Evolutionary conservation across 2,329 filamentous ascomycete species (phyloP).

Genomic region (Ophiostoma pallidulum): DNA sequence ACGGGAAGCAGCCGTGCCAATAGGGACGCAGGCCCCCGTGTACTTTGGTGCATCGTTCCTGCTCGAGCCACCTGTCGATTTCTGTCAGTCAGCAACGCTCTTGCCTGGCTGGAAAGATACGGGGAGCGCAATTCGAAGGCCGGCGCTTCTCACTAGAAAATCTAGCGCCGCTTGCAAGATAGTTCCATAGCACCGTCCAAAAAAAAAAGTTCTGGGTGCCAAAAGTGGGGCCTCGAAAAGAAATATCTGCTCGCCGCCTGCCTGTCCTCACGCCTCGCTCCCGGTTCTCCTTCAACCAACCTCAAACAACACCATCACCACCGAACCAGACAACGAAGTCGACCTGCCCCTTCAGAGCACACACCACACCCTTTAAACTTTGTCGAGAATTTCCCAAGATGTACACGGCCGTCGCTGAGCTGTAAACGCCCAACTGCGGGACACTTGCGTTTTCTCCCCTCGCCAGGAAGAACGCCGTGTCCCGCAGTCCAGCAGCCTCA

Average conservation of each 20-base stretch:
- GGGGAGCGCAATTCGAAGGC: too few species aligned
- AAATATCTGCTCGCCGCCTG: conserved; percentile 16
- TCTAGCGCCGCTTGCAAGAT: not conserved
- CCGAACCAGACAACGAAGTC: conserved; percentile 57
- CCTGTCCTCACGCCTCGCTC: conserved; percentile 16
- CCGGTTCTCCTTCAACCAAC: conserved; percentile 19
- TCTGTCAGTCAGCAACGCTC: too few species aligned
- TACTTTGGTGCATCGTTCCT: not conserved
- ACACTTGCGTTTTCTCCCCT: conserved; percentile 35
- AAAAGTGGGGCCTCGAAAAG: conserved; percentile 22
- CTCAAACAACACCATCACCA: conserved; percentile 19
- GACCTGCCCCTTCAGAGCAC: conserved; percentile 34
- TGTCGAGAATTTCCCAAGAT: conserved; percentile 56
- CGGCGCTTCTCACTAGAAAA: too few species aligned
- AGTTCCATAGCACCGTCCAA: too few species aligned
- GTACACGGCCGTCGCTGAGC: conserved; percentile 75
- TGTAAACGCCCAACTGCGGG: conserved; percentile 83
- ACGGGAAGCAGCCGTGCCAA: conserved; percentile 5
- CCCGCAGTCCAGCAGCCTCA: conserved; percentile 80
- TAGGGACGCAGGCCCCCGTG: conserved; percentile 6
- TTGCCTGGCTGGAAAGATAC: too few species aligned
- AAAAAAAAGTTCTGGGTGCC: too few species aligned
- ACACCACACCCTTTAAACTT: conserved; percentile 42
- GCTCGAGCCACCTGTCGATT: too few species aligned
- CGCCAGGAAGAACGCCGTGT: conserved; percentile 35